Base-by-base conservation (phyloP, 2,329 filamentous ascomycete genomes). In the Venturiaceae sp. region DNA sequence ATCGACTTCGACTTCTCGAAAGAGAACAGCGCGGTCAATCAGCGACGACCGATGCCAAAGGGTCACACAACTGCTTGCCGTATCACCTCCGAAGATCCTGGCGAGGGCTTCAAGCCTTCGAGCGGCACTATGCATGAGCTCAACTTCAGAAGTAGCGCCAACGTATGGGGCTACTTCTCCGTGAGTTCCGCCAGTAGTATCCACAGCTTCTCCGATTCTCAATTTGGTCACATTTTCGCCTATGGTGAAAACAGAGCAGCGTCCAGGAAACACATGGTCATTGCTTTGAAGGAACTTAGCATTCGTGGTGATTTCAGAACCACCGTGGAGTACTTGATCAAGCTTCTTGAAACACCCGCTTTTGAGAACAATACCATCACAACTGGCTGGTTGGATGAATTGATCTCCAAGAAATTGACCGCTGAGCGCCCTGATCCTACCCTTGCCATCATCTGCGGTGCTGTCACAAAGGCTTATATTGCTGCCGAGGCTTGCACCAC, bases 121-220 rank as follows among this genome's bases (percentile, higher is more conserved):
- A 95, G 92, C 69, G 94, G 94, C 84, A 95, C 92, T 57, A 95
- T 99, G 84, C 94, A 97, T 78, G 94, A 99, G 71, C 80, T 99
- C 69, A 99, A 99, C 81, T 99, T 99, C 84, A 85, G 94, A 71
- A 95, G 88, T 79, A 96, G 91, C 73, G 97, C 94, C 63, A 99
- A 99, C 66, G 94, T 97, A 59, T 99, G 94, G 94, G 94, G 94
- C 81, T 99, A 99, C 77, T 99, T 99, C 84, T 99, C 94, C 57
- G 94, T 99, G 73, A 90, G 92, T 78, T 94, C 92, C 9, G 87
- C 91, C 58, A 92, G 92, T 77, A 92, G 92, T 75, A 99, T 99
- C 64, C 94, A 99, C 83, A 96, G 90, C 75, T 99, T 96, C 82
- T 97, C 94, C 7, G 94, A 99, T 78, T 95, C 89, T 69, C 94